These are phyloP conservation scores for Citrus cavaleriei DNA, from an alignment of 345 rosid species.

Conservation along the genomic window DNA sequence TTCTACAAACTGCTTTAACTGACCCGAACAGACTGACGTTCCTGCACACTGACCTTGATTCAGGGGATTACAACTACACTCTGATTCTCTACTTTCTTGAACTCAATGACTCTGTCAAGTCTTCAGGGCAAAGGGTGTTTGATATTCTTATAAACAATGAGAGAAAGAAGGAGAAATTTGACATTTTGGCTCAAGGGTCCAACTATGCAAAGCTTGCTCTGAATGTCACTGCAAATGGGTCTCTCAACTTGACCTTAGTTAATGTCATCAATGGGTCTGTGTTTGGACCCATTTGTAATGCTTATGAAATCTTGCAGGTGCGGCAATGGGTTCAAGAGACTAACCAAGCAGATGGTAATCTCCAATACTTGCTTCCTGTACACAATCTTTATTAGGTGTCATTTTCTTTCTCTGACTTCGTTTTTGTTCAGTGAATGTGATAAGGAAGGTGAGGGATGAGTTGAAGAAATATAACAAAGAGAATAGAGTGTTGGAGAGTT, in stretches of 20 bases:
- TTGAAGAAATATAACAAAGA: conserved; percentile 28
- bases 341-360: conserved; percentile 39
- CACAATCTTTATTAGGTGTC: background rate
- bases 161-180: conserved; percentile 26
- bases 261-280: conserved; percentile 36
- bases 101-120: conserved; percentile 26
- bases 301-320: conserved; percentile 57
- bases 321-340: conserved; percentile 29
- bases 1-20: conserved; percentile 45
- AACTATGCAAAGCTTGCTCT: conserved; percentile 32
- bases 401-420: background rate
- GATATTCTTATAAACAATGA: conserved; percentile 42
- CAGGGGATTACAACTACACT: conserved; percentile 31
- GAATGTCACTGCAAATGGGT: conserved; percentile 34
- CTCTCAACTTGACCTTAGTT: conserved; percentile 49
- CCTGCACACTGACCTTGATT: conserved; percentile 25
- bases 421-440: conserved; percentile 33
- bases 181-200: conserved; percentile 36
- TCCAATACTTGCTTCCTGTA: background rate
- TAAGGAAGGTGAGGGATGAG: conserved; percentile 28
- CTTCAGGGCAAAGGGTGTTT: conserved; percentile 45
- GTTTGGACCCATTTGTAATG: conserved; percentile 61
- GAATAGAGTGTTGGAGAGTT: conserved; percentile 26
- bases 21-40: conserved; percentile 34
- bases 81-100: conserved; percentile 69